Conservation (phyloP, 2,329 filamentous ascomycete genomes). For the Furcasterigmium sp. region DNA sequence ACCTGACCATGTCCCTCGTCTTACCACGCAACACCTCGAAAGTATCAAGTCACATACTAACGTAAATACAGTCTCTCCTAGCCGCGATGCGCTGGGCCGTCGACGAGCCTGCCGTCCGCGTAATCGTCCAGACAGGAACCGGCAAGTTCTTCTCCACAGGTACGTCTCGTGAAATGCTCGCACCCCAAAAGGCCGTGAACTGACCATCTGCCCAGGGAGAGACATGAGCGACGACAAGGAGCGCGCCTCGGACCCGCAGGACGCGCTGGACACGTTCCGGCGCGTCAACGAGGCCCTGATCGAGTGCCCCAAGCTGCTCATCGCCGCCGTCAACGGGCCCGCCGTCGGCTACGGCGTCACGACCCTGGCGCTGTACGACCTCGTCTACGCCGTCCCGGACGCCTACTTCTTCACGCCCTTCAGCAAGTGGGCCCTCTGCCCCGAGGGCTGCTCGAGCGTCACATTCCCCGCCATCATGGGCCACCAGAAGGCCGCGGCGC, state of each 20-base stretch:
- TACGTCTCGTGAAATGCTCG: neutral
- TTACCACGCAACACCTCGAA: too few species aligned
- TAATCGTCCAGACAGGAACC: conserved; percentile 4
- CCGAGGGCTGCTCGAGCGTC: neutral
- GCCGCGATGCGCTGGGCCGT: conserved; percentile 2
- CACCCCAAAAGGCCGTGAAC: neutral
- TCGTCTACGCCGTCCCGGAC: conserved; percentile 5
- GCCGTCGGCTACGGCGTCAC: conserved; percentile 5
- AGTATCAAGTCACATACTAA: too few species aligned
- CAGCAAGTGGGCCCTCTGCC: conserved; percentile 3
- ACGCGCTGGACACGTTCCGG: neutral
- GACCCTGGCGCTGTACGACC: conserved; percentile 3
- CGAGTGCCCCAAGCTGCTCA: conserved; percentile 5
- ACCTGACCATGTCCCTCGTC: neutral
- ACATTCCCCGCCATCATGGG: neutral
- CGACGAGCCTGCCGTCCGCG: neutral
- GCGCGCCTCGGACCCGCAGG: neutral
- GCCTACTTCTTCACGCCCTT: conserved; percentile 7
- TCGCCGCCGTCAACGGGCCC: conserved; percentile 5
- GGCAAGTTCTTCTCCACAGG: conserved; percentile 7
- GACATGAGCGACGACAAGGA: neutral
- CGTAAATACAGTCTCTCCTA: neutral
- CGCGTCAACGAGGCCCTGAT: conserved; percentile 4
- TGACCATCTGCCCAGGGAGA: neutral
- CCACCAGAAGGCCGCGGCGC: conserved; percentile 1